Evolutionary conservation across 768 basidiomycete genomes (phyloP).

Genomic region (Trametes punicea): DNA sequence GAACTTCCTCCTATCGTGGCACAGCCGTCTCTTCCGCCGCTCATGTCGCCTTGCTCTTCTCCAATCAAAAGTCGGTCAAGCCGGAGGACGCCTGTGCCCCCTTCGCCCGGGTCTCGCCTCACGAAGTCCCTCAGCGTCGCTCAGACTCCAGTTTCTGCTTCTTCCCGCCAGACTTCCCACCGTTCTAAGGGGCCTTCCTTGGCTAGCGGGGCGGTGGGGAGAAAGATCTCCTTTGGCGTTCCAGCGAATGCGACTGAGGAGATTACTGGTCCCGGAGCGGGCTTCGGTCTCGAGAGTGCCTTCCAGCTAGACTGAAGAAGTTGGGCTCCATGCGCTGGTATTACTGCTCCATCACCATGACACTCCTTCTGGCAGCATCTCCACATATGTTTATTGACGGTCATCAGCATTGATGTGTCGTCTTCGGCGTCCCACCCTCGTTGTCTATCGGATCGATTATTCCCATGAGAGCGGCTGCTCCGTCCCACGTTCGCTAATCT

Average conservation of each 20-base stretch:
- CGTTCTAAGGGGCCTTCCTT: slow-evolving; percentile 41
- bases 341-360: background rate
- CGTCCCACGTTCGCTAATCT: slow-evolving; percentile 2
- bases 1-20: slow-evolving; percentile 47
- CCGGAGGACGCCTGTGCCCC: background rate
- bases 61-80: slow-evolving; percentile 28
- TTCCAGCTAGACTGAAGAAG: slow-evolving; percentile 55
- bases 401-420: background rate
- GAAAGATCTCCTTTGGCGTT: slow-evolving; percentile 65
- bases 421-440: slow-evolving; percentile 6
- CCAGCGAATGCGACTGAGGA: slow-evolving; percentile 37
- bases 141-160: no score
- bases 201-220: slow-evolving; percentile 41
- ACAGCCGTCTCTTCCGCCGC: slow-evolving; percentile 17
- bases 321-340: background rate
- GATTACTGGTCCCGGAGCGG: slow-evolving; percentile 32
- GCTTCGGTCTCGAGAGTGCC: slow-evolving; percentile 59
- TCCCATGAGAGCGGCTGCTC: background rate
- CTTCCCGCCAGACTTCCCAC: slow-evolving; percentile 51
- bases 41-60: slow-evolving; percentile 8
- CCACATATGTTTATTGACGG: slow-evolving; percentile 11
- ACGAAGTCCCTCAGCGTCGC: slow-evolving; percentile 1
- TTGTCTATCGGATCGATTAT: slow-evolving; percentile 4
- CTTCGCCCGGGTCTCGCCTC: slow-evolving; percentile 8
- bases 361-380: background rate